Conservation (phyloP, 345 rosid species). For the Arabis alpina region DNA sequence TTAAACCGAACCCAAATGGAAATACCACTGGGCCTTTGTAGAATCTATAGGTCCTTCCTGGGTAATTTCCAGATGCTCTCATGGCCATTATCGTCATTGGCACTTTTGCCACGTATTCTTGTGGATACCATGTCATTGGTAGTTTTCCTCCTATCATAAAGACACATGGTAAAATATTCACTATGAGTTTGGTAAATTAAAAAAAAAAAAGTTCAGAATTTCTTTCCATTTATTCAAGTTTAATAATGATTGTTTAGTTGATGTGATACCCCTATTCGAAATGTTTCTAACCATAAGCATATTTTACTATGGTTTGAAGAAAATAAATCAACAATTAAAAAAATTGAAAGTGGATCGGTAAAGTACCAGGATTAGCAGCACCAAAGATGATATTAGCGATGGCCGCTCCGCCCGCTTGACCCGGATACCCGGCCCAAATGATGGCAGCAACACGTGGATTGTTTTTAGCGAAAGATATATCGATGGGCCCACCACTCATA, state of each 20-base stretch:
- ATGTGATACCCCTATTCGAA: too few relatives aligned
- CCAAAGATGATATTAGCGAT: conserved; percentile 84
- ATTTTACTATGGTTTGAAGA: background rate
- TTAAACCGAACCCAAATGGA: conserved; percentile 81
- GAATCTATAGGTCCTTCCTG: conserved; percentile 93
- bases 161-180: background rate
- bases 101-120: conserved; percentile 63
- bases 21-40: conserved; percentile 89
- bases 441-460: conserved; percentile 74
- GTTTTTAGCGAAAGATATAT: conserved; percentile 82
- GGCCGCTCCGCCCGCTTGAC: conserved; percentile 92
- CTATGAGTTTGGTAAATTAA: background rate
- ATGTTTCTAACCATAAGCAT: too few relatives aligned
- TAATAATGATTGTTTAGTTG: too few relatives aligned
- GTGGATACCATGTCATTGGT: conserved; percentile 97
- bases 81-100: conserved; percentile 94
- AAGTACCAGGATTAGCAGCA: conserved; percentile 71
- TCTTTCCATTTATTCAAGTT: too few relatives aligned
- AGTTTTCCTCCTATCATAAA: conserved; percentile 71
- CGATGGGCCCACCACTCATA: conserved; percentile 87
- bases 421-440: conserved; percentile 99
- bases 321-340: background rate
- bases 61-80: conserved; percentile 66
- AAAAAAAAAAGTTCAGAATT: too few relatives aligned
- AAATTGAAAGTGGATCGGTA: background rate